phyloP scores from a whole-genome alignment of 768 basidiomycete species.

The Pulveroboletus frians region DNA sequence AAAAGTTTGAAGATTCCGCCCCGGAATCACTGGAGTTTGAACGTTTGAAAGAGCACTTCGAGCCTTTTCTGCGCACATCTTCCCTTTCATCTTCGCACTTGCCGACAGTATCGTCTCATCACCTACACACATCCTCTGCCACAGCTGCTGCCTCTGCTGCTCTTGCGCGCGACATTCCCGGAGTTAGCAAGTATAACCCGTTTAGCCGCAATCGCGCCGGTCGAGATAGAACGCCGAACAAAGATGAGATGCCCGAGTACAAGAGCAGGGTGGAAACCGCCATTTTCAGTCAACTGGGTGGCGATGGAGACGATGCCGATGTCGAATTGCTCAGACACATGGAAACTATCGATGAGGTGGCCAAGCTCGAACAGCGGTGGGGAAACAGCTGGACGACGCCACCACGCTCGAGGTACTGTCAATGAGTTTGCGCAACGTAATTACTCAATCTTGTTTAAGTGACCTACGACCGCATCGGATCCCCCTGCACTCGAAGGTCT shows the following conservation, averaged over 20 bases:
- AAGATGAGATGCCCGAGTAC: conserved; percentile 77
- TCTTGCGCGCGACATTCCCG: conserved; percentile 81
- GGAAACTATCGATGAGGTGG: conserved; percentile 57
- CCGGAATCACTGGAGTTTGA: conserved; percentile 89
- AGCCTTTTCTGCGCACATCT: conserved; percentile 85
- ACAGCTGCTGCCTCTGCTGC: conserved; percentile 88
- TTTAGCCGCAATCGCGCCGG: conserved; percentile 42
- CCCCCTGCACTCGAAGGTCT: conserved; percentile 87
- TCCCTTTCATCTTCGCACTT: conserved; percentile 62
- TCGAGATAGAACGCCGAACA: conserved; percentile 61
- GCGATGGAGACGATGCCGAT: conserved; percentile 63
- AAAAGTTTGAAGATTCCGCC: conserved; percentile 82
- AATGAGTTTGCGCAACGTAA: neutral
- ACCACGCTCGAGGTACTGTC: conserved; percentile 51
- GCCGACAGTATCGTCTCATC: conserved; percentile 54
- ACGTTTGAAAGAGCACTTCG: conserved; percentile 93
- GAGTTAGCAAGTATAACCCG: conserved; percentile 74
- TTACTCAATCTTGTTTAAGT: conserved; percentile 35
- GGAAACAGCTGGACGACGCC: conserved; percentile 71
- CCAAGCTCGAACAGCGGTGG: conserved; percentile 77
- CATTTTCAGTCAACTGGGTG: conserved; percentile 46
- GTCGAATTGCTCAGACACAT: conserved; percentile 65
- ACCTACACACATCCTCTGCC: conserved; percentile 72
- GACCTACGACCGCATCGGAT: conserved; percentile 86
- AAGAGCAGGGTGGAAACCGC: conserved; percentile 63